Percentiles rank a stretch among this genome's conserved stretches.
Evolutionary conservation across 2,329 filamentous ascomycete species (phyloP).

Genomic region (Diplocarpon rosae): DNA sequence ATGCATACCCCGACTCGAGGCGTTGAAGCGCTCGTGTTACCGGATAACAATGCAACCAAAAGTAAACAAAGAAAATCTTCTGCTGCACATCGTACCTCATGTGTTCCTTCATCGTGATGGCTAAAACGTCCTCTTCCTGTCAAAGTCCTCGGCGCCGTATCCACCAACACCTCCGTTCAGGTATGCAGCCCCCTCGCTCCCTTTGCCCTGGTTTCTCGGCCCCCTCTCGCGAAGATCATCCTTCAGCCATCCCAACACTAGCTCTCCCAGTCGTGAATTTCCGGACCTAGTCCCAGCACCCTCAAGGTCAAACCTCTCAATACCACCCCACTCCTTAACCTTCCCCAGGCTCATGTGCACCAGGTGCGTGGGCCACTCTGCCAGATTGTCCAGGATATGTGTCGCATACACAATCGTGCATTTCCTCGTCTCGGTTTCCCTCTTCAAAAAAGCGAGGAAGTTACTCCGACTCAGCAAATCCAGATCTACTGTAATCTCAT

Average conservation of each 20-base stretch:
- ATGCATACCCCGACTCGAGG: conserved; percentile 11
- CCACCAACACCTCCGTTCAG: conserved; percentile 47
- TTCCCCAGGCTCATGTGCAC: conserved; percentile 89
- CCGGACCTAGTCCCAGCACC: conserved; percentile 35
- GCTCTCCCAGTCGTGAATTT: conserved; percentile 75
- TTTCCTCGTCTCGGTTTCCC: conserved; percentile 68
- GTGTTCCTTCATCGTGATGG: neutral
- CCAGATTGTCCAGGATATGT: conserved; percentile 91
- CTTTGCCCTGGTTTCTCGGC: conserved; percentile 44
- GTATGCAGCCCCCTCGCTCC: conserved; percentile 38
- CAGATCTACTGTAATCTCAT: conserved; percentile 95
- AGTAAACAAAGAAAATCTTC: conserved; percentile 4
- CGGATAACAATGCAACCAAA: neutral
- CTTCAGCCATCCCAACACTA: conserved; percentile 80
- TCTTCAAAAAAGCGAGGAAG: conserved; percentile 77
- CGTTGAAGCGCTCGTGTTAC: conserved; percentile 17
- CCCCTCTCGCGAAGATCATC: conserved; percentile 71
- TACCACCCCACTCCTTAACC: conserved; percentile 75
- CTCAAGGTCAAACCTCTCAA: conserved; percentile 51
- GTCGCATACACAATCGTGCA: conserved; percentile 97
- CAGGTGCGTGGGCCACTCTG: conserved; percentile 88
- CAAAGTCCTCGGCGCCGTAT: conserved; percentile 40
- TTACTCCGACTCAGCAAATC: conserved; percentile 76
- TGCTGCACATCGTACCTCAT: conserved; percentile 5
- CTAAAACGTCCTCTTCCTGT: neutral